These are phyloP conservation scores for Penicillium sp. DNA, from an alignment of 2,329 filamentous ascomycete genomes.

Conservation along the genomic window DNA sequence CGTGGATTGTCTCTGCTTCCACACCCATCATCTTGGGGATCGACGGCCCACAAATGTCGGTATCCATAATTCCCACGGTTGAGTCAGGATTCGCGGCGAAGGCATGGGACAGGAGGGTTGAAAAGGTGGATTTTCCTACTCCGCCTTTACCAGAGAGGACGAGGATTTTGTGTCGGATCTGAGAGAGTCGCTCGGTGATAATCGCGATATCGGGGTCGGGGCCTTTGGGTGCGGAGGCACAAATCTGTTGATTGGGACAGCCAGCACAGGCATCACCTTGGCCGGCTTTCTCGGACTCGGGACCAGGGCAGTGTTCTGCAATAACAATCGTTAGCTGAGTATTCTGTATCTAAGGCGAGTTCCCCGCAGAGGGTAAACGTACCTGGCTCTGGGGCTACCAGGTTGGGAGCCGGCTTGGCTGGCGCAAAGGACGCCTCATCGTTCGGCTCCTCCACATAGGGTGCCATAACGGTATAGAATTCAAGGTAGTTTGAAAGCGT, in stretches of 20 bases:
- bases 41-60: constrained; percentile 92
- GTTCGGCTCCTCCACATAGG: constrained; percentile 73
- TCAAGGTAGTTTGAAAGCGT: background rate
- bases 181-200: constrained; percentile 78
- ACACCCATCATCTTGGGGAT: constrained; percentile 99
- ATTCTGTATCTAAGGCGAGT: background rate
- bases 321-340: background rate
- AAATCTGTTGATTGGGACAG: constrained; percentile 94
- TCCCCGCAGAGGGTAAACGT: constrained; percentile 19
- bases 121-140: constrained; percentile 95
- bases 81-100: constrained; percentile 78
- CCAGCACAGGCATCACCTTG: constrained; percentile 82
- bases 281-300: constrained; percentile 55
- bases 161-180: constrained; percentile 87
- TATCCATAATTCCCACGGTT: constrained; percentile 94
- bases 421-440: constrained; percentile 71
- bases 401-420: constrained; percentile 73
- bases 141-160: constrained; percentile 94
- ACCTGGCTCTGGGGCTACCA: constrained; percentile 89
- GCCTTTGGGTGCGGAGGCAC: constrained; percentile 89
- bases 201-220: constrained; percentile 91
- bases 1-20: constrained; percentile 88
- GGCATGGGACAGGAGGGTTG: constrained; percentile 80
- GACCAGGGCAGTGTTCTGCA: constrained; percentile 87
- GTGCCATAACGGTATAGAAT: constrained; percentile 61